Percentiles rank a stretch among this genome's conserved stretches.
Conservation (phyloP, 768 basidiomycete species). For the Phlegmacium glaucopus region DNA sequence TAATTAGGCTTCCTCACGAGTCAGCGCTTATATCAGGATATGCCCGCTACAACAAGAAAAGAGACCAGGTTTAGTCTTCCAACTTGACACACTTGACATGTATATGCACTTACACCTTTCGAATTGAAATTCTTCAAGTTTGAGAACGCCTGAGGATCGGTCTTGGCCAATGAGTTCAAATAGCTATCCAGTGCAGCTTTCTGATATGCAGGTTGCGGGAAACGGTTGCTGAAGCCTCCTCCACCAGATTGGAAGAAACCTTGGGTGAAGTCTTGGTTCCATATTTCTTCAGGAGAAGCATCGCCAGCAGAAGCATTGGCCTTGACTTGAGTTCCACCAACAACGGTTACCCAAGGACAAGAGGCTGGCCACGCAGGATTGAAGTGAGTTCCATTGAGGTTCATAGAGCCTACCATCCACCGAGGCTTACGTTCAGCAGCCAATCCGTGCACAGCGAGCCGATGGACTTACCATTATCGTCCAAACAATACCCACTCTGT, state of each 20-base stretch:
- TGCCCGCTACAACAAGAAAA: conserved; percentile 30
- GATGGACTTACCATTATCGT: conserved; percentile 18
- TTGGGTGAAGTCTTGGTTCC: conserved; percentile 36
- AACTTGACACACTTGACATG: not conserved
- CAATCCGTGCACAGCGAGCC: not conserved
- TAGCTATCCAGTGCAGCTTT: conserved; percentile 34
- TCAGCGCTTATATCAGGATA: conserved; percentile 51
- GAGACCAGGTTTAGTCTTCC: not conserved
- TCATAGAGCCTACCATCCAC: conserved; percentile 27
- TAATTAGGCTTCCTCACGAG: conserved; percentile 23
- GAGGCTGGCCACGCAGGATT: conserved; percentile 41
- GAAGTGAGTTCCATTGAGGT: conserved; percentile 33
- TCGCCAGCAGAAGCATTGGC: conserved; percentile 32
- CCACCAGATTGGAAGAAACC: conserved; percentile 40
- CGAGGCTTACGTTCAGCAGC: no score
- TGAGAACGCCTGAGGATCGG: conserved; percentile 8
- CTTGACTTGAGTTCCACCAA: conserved; percentile 47
- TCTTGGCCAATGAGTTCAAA: conserved; percentile 31
- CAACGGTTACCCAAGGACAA: conserved; percentile 47
- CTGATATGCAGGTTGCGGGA: conserved; percentile 36
- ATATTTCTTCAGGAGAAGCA: conserved; percentile 39
- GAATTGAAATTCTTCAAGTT: conserved; percentile 21
- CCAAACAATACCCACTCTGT: conserved; percentile 30
- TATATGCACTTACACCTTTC: conserved; percentile 26
- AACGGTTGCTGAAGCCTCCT: conserved; percentile 47